Base-by-base conservation (phyloP, 2,329 filamentous ascomycete genomes). In the Nannizziopsis arthrosporioides region DNA sequence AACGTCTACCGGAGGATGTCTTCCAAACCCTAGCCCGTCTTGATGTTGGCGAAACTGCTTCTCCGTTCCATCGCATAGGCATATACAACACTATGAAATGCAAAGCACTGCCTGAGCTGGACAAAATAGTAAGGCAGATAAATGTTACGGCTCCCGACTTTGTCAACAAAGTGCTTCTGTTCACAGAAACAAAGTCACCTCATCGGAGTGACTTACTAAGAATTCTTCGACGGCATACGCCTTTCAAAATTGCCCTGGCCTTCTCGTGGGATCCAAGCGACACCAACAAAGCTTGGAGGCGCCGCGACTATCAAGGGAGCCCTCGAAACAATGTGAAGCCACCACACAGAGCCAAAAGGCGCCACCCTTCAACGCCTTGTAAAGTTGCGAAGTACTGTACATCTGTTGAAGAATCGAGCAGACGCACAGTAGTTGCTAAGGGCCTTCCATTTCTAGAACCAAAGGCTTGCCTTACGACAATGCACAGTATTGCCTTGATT, bases 401-500 rank as follows among this genome's bases (percentile, higher is more conserved):
- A 27, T 7, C 22, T 7, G 22, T 7, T 7, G 7, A 27, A 7
- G 22, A 27, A 4, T 7, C 22, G 7, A 22, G 19, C 19, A 7
- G 19, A 42, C 18, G n/a, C 45, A 3, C 22, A 3, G 4, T 7
- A 27, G 12, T 53, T 53, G 22, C 53, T 54, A 30, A 55, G 51
- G 19, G 51, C 52, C 17, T 47, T 53, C 44, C 47, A 10, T 18
- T 31, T 15, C 64, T 64, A 3, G 61, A 60, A 51, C 63, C 64
- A 3, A 55, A 63, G 36, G 60, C 57, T 22, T 66, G 67, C 11
- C 59, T 70, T 14, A 60, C 69, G 22, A 59, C 73, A 42, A 61
- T 74, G 30, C 66, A 74, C 50, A 53, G 65, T 12, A 58, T 74
- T 12, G 73, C 73, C 1, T 57, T 68, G 11, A 62, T 66, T 3